phyloP scores from a whole-genome alignment of 495 filamentous ascomycete species.

The Letharia lupina region DNA sequence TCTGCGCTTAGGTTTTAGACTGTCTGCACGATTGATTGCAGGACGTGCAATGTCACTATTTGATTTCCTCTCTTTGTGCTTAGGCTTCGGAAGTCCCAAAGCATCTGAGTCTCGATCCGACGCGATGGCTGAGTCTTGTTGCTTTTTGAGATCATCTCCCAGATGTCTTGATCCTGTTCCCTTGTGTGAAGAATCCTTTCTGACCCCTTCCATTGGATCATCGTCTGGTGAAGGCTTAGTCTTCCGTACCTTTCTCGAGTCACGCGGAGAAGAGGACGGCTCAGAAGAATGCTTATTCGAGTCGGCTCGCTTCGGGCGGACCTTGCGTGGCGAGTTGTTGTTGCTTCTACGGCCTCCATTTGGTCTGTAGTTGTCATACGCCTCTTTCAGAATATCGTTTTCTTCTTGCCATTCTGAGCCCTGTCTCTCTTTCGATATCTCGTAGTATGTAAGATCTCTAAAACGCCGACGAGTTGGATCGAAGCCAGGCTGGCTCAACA shows the following conservation, averaged over 20 bases:
- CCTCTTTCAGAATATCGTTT: slow-evolving; percentile 66
- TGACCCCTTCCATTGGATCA: slow-evolving; percentile 37
- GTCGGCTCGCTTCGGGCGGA: slow-evolving; percentile 50
- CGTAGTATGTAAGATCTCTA: slow-evolving; percentile 68
- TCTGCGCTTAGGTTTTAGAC: slow-evolving; percentile 49
- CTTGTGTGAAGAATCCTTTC: slow-evolving; percentile 32
- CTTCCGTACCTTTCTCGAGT: slow-evolving; percentile 20
- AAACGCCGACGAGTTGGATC: slow-evolving; percentile 62
- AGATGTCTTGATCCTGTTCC: slow-evolving; percentile 39
- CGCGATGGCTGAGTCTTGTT: slow-evolving; percentile 39
- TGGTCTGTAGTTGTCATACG: slow-evolving; percentile 58
- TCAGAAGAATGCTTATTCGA: slow-evolving; percentile 30
- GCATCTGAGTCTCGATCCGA: slow-evolving; percentile 49
- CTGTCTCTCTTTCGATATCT: slow-evolving; percentile 70
- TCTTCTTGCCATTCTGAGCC: slow-evolving; percentile 89
- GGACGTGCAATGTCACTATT: slow-evolving; percentile 40
- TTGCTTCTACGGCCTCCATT: slow-evolving; percentile 36
- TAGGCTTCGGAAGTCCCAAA: slow-evolving; percentile 33
- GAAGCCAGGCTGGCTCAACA: slow-evolving; percentile 70
- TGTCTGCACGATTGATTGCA: slow-evolving; percentile 40
- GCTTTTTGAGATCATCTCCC: slow-evolving; percentile 34
- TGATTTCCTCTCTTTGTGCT: slow-evolving; percentile 36
- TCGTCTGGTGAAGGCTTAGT: slow-evolving; percentile 22
- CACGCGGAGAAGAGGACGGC: slow-evolving; percentile 26
- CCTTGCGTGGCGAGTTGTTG: slow-evolving; percentile 47